phyloP scores from a whole-genome alignment of 345 rosid species.

The Eucalyptus erythrocorys region DNA sequence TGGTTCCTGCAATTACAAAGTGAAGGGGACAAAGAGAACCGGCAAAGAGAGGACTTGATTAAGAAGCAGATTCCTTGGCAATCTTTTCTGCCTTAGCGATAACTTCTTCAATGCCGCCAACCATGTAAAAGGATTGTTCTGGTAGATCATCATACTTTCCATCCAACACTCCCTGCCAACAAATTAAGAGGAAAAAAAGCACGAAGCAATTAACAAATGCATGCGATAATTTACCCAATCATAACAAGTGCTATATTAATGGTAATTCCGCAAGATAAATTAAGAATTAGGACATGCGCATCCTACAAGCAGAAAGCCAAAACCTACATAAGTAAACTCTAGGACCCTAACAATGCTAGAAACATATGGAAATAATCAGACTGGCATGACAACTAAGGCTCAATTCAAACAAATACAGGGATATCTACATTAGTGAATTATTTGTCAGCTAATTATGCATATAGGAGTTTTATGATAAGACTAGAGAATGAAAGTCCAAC shows the following conservation, averaged over 20 bases:
- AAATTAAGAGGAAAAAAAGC: neutral
- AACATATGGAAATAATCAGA: neutral
- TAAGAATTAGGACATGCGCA: neutral
- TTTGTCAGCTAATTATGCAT: neutral
- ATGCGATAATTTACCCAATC: neutral
- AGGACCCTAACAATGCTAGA: neutral
- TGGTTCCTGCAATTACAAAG: neutral
- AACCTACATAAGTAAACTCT: neutral
- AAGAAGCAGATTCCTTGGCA: constrained; percentile 52
- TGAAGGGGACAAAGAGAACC: neutral
- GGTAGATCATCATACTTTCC: constrained; percentile 79
- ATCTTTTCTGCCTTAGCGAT: constrained; percentile 83
- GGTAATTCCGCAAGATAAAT: neutral
- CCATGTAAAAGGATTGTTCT: constrained; percentile 82
- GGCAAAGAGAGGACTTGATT: neutral
- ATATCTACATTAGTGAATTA: neutral
- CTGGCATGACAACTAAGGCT: neutral
- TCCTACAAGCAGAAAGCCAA: neutral
- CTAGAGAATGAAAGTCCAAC: neutral
- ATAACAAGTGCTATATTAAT: neutral
- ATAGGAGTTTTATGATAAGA: neutral
- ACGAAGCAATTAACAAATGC: neutral
- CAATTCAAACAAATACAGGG: neutral
- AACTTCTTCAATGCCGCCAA: constrained; percentile 81
- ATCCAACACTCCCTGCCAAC: constrained; percentile 65